Evolutionary conservation across 2,329 filamentous ascomycete genomes (phyloP).

Genomic region (Claviceps spartinae): DNA sequence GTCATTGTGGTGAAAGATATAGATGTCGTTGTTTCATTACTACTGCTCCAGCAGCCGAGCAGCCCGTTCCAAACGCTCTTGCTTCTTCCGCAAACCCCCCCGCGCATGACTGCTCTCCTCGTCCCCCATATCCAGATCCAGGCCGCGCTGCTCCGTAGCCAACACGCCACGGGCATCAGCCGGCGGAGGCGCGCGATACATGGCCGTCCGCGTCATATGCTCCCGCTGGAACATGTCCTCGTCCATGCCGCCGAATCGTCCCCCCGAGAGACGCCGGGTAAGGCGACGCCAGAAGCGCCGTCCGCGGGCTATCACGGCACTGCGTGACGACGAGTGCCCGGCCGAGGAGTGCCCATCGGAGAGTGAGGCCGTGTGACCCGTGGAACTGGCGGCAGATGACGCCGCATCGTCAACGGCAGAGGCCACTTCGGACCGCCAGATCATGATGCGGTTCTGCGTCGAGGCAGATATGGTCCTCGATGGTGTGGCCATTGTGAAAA

Average conservation of each 20-base stretch:
- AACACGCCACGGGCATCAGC: slow-evolving; percentile 7
- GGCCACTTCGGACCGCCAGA: slow-evolving; percentile 37
- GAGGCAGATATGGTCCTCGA: slow-evolving; percentile 3
- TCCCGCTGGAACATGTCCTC: slow-evolving; percentile 6
- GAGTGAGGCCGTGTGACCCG: slow-evolving; percentile 6
- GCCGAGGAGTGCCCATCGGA: slow-evolving; percentile 9
- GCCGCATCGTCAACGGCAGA: slow-evolving; percentile 18
- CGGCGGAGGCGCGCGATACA: slow-evolving; percentile 18
- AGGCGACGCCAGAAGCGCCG: slow-evolving; percentile 13
- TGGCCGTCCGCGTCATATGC: slow-evolving; percentile 17
- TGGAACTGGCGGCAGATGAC: slow-evolving; percentile 15
- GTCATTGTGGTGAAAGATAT: no score
- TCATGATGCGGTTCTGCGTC: slow-evolving; percentile 25
- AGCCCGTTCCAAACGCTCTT: slow-evolving; percentile 27
- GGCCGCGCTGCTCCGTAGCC: slow-evolving; percentile 8
- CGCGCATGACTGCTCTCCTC: slow-evolving; percentile 14
- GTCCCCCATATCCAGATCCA: slow-evolving; percentile 9
- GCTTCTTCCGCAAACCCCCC: slow-evolving; percentile 20
- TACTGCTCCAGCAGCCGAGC: slow-evolving; percentile 22
- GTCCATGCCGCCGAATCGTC: slow-evolving; percentile 5
- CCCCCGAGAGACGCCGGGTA: slow-evolving; percentile 10
- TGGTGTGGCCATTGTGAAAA: not conserved
- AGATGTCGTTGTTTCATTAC: not conserved
- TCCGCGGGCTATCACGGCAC: slow-evolving; percentile 7
- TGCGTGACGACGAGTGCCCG: not conserved